Conservation (phyloP, 106 monocot genomes). For the Acorus gramineus region DNA sequence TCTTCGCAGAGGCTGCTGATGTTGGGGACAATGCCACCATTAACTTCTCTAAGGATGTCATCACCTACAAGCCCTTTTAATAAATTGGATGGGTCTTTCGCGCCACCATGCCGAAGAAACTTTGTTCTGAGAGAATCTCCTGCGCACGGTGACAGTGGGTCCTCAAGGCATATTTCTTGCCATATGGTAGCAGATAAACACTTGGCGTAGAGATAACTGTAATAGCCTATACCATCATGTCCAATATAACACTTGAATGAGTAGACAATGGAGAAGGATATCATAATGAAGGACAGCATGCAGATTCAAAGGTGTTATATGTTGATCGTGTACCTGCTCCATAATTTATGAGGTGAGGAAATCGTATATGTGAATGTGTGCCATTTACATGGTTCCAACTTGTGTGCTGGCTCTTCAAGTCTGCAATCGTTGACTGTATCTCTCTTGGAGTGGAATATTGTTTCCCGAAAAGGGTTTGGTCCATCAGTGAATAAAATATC, state of each 20-base stretch:
- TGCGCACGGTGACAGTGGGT: conserved; percentile 54
- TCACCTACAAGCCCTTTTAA: conserved; percentile 52
- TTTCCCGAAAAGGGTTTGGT: conserved; percentile 68
- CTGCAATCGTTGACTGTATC: conserved; percentile 40
- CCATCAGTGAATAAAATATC: conserved; percentile 75
- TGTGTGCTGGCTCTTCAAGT: conserved; percentile 57
- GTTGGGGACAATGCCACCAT: conserved; percentile 64
- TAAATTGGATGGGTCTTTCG: conserved; percentile 53
- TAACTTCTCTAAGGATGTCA: conserved; percentile 26
- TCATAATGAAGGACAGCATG: too few species aligned
- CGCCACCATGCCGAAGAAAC: conserved; percentile 63
- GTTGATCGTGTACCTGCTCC: conserved; percentile 51
- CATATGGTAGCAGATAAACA: conserved; percentile 89
- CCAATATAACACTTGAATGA: too few species aligned
- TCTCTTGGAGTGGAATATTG: conserved; percentile 25
- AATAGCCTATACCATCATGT: conserved; percentile 46
- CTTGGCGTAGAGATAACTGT: conserved; percentile 87
- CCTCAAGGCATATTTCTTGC: conserved; percentile 63
- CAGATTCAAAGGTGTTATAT: too few species aligned
- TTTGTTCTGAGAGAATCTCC: conserved; percentile 55
- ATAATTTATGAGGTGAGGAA: conserved; percentile 84
- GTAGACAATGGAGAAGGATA: too few species aligned
- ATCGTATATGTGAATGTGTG: conserved; percentile 85
- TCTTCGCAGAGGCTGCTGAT: conserved; percentile 49
- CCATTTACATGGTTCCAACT: conserved; percentile 78